Percentiles rank a stretch among this genome's conserved stretches.
These are phyloP conservation scores for Talaromyces stipitatus DNA, from an alignment of 495 filamentous ascomycete genomes.

Conservation along the genomic window DNA sequence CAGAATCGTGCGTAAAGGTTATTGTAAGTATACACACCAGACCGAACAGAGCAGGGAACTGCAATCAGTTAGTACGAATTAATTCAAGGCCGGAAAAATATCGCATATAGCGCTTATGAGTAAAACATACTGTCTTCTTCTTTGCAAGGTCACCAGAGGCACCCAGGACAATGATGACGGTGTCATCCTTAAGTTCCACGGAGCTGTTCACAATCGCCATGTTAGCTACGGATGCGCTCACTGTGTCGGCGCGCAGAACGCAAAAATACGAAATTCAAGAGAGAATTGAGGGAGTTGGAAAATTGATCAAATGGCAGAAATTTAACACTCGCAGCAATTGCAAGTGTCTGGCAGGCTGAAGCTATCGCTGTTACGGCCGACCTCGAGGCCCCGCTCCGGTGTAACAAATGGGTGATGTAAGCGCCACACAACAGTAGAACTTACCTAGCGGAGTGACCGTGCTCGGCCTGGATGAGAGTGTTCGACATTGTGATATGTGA, in stretches of 20 bases:
- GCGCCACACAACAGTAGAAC: conserved; percentile 32
- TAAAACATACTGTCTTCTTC: conserved; percentile 87
- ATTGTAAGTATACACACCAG: conserved; percentile 59
- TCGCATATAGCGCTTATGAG: conserved; percentile 2
- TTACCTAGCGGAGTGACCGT: conserved; percentile 57
- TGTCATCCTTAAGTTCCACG: conserved; percentile 97
- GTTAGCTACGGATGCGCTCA: conserved; percentile 16
- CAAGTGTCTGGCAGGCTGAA: background rate
- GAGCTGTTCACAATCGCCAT: conserved; percentile 43
- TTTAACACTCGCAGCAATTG: background rate
- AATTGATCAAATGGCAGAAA: background rate
- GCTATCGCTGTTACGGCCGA: no score
- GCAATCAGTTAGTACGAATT: conserved; percentile 18
- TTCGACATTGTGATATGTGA: conserved; percentile 47
- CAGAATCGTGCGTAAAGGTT: conserved; percentile 12
- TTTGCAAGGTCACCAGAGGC: conserved; percentile 97
- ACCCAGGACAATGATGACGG: conserved; percentile 92
- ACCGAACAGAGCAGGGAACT: conserved; percentile 98
- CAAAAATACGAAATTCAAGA: background rate
- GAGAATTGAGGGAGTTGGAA: background rate
- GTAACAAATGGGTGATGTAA: conserved; percentile 40
- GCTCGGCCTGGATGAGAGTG: conserved; percentile 55
- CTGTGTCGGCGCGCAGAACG: background rate
- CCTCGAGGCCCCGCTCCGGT: conserved; percentile 12
- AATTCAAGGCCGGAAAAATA: conserved; percentile 10